Percentiles rank a stretch among this genome's conserved stretches.
Conservation (phyloP, 192 early-diverging fungal species). For the Gorgonomyces haynaldii region DNA sequence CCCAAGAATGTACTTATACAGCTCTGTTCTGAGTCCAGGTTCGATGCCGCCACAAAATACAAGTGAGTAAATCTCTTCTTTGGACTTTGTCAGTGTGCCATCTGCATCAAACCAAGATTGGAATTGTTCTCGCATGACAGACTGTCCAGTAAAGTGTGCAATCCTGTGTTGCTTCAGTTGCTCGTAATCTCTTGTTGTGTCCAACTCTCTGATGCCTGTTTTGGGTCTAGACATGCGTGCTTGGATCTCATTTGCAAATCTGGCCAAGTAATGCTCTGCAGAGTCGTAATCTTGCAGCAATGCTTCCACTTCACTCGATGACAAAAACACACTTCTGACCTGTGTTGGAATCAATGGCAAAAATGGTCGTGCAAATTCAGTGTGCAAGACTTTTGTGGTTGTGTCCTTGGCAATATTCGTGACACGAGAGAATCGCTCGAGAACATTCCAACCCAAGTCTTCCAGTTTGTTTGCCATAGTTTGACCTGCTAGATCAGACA, state of each 20-base stretch:
- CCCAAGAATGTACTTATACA: slow-evolving; percentile 3
- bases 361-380: slow-evolving; percentile 36
- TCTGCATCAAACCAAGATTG: slow-evolving; percentile 24
- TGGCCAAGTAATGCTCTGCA: slow-evolving; percentile 26
- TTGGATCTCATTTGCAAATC: slow-evolving; percentile 26
- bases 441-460: slow-evolving; percentile 32
- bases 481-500: no score
- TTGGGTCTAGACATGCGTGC: slow-evolving; percentile 11
- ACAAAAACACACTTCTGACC: slow-evolving; percentile 22
- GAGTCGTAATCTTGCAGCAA: slow-evolving; percentile 35
- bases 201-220: slow-evolving; percentile 11
- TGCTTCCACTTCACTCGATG: slow-evolving; percentile 31
- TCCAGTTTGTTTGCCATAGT: slow-evolving; percentile 24
- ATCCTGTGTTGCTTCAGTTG: slow-evolving; percentile 7
- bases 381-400: slow-evolving; percentile 36
- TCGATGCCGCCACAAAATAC: slow-evolving; percentile 21
- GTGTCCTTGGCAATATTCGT: slow-evolving; percentile 32
- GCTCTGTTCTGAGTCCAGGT: neutral
- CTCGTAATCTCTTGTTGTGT: slow-evolving; percentile 30
- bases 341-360: slow-evolving; percentile 32
- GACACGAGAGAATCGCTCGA: slow-evolving; percentile 34
- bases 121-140: slow-evolving; percentile 29
- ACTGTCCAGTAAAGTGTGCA: slow-evolving; percentile 10
- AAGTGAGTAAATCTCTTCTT: slow-evolving; percentile 17
- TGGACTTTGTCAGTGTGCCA: slow-evolving; percentile 16